Conservation (phyloP, 495 filamentous ascomycete genomes). For the Chaetomium cochliodes region DNA sequence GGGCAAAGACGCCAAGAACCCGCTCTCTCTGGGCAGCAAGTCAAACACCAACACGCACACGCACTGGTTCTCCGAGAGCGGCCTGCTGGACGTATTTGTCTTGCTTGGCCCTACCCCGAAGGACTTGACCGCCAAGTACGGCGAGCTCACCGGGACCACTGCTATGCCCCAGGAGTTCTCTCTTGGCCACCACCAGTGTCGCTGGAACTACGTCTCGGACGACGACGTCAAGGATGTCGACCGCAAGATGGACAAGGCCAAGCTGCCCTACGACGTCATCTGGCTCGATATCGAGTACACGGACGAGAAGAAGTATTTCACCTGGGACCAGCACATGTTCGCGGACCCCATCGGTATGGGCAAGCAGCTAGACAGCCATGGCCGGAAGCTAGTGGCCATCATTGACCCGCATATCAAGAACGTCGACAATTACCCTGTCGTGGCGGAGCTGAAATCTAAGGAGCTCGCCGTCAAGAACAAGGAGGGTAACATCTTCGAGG, state of each 20-base stretch:
- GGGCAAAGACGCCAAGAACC: conserved; percentile 69
- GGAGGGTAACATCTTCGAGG: conserved; percentile 83
- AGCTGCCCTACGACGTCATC: conserved; percentile 97
- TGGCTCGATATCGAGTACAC: conserved; percentile 98
- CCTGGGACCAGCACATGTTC: conserved; percentile 88
- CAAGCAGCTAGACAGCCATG: conserved; percentile 75
- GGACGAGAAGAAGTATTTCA: conserved; percentile 95
- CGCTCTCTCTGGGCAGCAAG: conserved; percentile 67
- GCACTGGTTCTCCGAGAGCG: conserved; percentile 94
- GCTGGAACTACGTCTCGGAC: conserved; percentile 98
- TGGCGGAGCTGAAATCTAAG: conserved; percentile 78
- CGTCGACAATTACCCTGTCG: conserved; percentile 68
- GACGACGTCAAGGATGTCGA: conserved; percentile 96
- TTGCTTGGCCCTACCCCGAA: conserved; percentile 84
- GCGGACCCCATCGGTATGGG: conserved; percentile 82
- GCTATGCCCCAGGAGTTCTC: conserved; percentile 88
- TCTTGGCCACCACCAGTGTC: conserved; percentile 92
- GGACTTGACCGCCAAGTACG: conserved; percentile 76
- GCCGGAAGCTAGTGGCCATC: conserved; percentile 88
- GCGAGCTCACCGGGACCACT: conserved; percentile 90
- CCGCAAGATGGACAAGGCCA: conserved; percentile 88
- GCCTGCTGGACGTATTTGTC: conserved; percentile 87
- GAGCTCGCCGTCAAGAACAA: conserved; percentile 83
- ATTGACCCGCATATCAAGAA: conserved; percentile 99
- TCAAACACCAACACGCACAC: conserved; percentile 76